These are phyloP conservation scores for Cymbopogon citratus DNA, from an alignment of 176 grass and related monocot species.

Conservation along the genomic window DNA sequence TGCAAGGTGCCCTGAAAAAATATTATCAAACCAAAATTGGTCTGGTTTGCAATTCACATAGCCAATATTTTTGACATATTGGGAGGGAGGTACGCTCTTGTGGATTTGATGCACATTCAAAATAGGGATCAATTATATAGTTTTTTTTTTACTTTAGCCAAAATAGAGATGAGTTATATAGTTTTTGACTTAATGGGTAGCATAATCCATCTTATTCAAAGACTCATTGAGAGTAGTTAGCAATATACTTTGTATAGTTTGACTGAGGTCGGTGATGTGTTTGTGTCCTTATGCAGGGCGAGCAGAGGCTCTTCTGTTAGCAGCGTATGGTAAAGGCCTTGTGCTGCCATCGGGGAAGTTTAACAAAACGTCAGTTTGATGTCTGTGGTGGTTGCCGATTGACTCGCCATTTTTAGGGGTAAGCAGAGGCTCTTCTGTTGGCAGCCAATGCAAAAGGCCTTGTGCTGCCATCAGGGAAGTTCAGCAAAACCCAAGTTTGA, in stretches of 20 bases:
- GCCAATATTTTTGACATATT: not conserved
- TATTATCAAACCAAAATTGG: not conserved
- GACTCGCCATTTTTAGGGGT: not conserved
- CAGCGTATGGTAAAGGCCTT: conserved; percentile 78
- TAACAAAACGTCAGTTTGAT: conserved; percentile 14
- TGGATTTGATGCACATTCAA: not conserved
- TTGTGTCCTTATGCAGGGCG: conserved; percentile 43
- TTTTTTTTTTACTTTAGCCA: too few species aligned
- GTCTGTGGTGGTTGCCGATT: not conserved
- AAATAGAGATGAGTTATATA: not conserved
- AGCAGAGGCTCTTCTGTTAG: conserved; percentile 91
- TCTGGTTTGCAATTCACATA: not conserved
- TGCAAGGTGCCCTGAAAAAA: not conserved
- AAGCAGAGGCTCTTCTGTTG: conserved; percentile 61
- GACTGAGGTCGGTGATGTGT: not conserved
- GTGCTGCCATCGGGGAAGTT: conserved; percentile 36
- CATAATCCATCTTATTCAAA: conserved; percentile 5
- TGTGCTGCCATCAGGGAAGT: conserved; percentile 32
- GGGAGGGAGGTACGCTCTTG: not conserved
- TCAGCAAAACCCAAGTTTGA: conserved; percentile 11
- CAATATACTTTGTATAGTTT: conserved; percentile 7
- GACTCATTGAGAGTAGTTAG: not conserved
- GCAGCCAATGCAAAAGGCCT: conserved; percentile 84
- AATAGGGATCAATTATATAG: not conserved
- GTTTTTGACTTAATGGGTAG: not conserved